phyloP scores from a whole-genome alignment of 768 basidiomycete genomes.

The Filobasidium wieringae region DNA sequence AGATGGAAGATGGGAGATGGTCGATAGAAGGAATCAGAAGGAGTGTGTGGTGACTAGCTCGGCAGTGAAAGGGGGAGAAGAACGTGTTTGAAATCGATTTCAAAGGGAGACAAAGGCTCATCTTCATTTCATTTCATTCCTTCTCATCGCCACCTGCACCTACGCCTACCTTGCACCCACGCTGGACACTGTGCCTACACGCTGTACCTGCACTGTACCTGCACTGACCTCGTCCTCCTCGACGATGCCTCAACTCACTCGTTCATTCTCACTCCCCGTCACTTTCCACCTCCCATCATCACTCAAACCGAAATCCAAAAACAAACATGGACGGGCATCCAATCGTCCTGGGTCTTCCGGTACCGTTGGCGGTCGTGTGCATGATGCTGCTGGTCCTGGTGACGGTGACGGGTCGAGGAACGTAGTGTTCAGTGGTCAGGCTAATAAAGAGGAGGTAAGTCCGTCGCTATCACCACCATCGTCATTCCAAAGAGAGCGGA shows the following conservation, averaged over 20 bases:
- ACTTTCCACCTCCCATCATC: constrained; percentile 30
- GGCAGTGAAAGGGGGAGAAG: too few relatives aligned
- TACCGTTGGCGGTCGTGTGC: not conserved
- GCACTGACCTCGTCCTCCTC: too few relatives aligned
- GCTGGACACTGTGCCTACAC: too few relatives aligned
- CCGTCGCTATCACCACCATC: not conserved
- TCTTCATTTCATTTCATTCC: not conserved
- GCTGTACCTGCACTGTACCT: too few relatives aligned
- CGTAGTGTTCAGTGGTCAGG: constrained; percentile 4
- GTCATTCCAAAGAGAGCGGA: too few relatives aligned
- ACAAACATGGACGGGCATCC: constrained; percentile 34
- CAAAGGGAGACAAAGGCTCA: not conserved
- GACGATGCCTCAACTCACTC: constrained; percentile 33
- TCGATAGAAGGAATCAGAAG: too few relatives aligned
- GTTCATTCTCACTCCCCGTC: constrained; percentile 36
- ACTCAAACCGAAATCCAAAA: constrained; percentile 30
- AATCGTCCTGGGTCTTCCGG: not conserved
- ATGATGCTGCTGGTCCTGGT: not conserved
- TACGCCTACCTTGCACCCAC: too few relatives aligned
- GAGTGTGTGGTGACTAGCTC: too few relatives aligned
- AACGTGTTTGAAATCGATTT: not conserved
- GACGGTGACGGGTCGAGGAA: constrained; percentile 15
- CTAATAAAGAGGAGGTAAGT: constrained; percentile 9
- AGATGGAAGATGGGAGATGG: too few relatives aligned
- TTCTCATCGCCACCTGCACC: not conserved